Evolutionary conservation across 495 filamentous ascomycete genomes (phyloP), one percentile per base, ranked within the genome.

Genomic region (Penicillium cataractarum): DNA sequence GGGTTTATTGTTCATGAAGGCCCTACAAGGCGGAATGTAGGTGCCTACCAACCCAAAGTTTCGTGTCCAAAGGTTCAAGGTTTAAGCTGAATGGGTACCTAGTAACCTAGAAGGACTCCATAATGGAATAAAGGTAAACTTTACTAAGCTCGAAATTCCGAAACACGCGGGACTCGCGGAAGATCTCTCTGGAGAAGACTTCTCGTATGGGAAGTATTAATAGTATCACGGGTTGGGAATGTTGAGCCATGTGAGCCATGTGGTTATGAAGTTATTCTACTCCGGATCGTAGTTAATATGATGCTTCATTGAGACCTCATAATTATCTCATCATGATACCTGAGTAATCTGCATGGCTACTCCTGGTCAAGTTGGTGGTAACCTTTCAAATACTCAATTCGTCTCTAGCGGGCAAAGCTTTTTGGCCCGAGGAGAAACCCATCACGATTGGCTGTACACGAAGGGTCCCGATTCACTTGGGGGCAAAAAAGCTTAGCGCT

Each of bases 11-110:
- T n/a, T n/a, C n/a, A n/a, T n/a, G 19, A 29, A 8, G 54, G 55
- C 40, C 55, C 24, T 57, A 48, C 57, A 55, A 21, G 51, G 51
- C 50, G 40, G 46, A 63, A 63, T 58, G 54, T 63, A 46, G 60
- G 39, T 57, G 60, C 60, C 60, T 63, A 35, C 48, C 54, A 62
- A 8, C 9, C 22, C 26, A 50, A 29, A 50, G 35, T 39, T 39
- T 39, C 3, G 46, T 2, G 46, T 22, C 42, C 21, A 10, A 27
- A 8, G 21, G n/a, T 29, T 15, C 21, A 29, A 27, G 24, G 12
- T n/a, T 27, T 13, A 62, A 19, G n/a, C 31, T 31, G 29, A 33
- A n/a, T 35, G 52, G 29, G 4, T n/a, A 35, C n/a, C 17, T n/a
- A 33, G 22, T 24, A n/a, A n/a, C n/a, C 31, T 54, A 15, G n/a